phyloP scores from a whole-genome alignment of 176 grass and related monocot genomes.

The Ensete ventricosum region DNA sequence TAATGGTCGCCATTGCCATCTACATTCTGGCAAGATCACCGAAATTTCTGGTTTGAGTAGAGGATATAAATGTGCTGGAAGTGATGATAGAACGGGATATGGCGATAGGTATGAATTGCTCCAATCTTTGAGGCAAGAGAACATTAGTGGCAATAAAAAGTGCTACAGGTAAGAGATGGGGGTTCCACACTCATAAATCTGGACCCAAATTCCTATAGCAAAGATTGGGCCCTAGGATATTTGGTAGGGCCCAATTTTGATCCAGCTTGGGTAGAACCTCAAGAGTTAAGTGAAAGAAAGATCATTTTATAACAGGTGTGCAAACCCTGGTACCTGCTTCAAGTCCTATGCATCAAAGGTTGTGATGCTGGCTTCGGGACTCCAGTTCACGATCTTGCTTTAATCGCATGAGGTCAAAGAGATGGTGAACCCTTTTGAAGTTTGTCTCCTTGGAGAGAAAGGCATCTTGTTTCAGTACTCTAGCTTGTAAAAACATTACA shows the following conservation, averaged over 20 bases:
- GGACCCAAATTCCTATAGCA: constrained; percentile 41
- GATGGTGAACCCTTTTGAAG: not conserved
- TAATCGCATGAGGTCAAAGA: not conserved
- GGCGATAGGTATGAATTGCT: constrained; percentile 33
- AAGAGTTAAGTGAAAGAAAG: constrained; percentile 32
- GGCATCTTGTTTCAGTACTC: not conserved
- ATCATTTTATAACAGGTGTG: constrained; percentile 22
- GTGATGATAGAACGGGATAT: constrained; percentile 38
- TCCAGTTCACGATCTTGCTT: not conserved
- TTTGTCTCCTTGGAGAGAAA: not conserved
- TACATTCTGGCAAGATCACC: constrained; percentile 37
- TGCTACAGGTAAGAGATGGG: constrained; percentile 33
- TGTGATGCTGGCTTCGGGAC: constrained; percentile 17
- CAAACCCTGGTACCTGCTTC: constrained; percentile 18
- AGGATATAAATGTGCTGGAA: constrained; percentile 36
- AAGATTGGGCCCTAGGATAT: constrained; percentile 40
- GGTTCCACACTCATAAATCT: constrained; percentile 31
- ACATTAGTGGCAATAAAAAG: constrained; percentile 32
- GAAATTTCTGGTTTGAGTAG: constrained; percentile 35
- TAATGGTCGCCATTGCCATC: constrained; percentile 37
- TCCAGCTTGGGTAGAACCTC: constrained; percentile 31
- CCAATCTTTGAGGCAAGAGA: constrained; percentile 40
- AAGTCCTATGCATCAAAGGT: constrained; percentile 13
- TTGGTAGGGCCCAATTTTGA: constrained; percentile 33
- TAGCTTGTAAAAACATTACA: constrained; percentile 27